Percentiles rank a stretch among this genome's conserved stretches.
Evolutionary conservation across 495 filamentous ascomycete species (phyloP).

Genomic region (Rostrohypoxylon terebratum): DNA sequence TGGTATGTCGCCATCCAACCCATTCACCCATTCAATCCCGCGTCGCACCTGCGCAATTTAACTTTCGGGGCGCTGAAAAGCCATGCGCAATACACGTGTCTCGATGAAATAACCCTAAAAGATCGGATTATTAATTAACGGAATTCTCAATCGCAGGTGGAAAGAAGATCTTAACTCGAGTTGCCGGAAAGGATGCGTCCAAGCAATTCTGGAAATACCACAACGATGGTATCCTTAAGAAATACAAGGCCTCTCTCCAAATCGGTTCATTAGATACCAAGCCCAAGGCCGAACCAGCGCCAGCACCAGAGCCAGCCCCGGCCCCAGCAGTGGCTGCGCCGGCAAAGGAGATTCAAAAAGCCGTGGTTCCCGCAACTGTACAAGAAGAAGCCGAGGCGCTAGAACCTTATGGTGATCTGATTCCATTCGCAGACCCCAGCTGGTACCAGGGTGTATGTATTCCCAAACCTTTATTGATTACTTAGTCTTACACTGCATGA

Average conservation of each 20-base stretch:
- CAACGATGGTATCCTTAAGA: slow-evolving; percentile 92
- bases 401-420: slow-evolving; percentile 85
- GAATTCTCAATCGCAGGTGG: slow-evolving; percentile 68
- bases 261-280: slow-evolving; percentile 93
- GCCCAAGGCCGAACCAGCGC: slow-evolving; percentile 63
- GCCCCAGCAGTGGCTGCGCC: slow-evolving; percentile 65
- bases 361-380: slow-evolving; percentile 59
- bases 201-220: slow-evolving; percentile 99
- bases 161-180: slow-evolving; percentile 96
- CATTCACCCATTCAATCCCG: not conserved
- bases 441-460: slow-evolving; percentile 91
- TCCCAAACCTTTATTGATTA: not conserved
- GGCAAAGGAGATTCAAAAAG: slow-evolving; percentile 63
- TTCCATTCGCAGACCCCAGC: slow-evolving; percentile 90
- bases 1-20: slow-evolving; percentile 61
- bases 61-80: slow-evolving; percentile 25
- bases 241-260: slow-evolving; percentile 88
- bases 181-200: slow-evolving; percentile 95
- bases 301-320: slow-evolving; percentile 57
- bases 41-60: slow-evolving; percentile 23
- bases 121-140: slow-evolving; percentile 23
- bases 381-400: slow-evolving; percentile 73
- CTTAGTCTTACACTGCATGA: not conserved
- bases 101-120: slow-evolving; percentile 17
- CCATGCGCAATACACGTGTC: slow-evolving; percentile 18